Evolutionary conservation across 179 eudicot species (phyloP).

Genomic region (Camellia oleifera): DNA sequence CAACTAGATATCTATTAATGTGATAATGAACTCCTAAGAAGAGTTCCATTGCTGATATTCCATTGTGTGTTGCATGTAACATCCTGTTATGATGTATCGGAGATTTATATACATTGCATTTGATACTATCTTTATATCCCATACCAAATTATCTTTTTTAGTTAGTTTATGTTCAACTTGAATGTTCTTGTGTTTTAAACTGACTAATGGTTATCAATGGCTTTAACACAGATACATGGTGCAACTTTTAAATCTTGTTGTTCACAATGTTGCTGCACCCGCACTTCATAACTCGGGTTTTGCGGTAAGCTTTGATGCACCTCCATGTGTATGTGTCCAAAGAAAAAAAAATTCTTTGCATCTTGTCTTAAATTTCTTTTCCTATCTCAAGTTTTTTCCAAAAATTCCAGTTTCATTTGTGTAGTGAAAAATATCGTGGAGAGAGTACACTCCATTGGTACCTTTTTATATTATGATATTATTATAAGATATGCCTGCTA

Average conservation of each 20-base stretch:
- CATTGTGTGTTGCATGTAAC: not conserved
- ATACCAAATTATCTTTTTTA: not conserved
- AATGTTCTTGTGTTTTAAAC: slow-evolving; percentile 1
- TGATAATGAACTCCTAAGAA: not conserved
- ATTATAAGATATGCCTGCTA: not conserved
- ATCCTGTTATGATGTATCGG: not conserved
- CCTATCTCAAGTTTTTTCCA: not conserved
- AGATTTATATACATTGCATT: not conserved
- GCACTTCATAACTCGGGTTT: slow-evolving; percentile 97
- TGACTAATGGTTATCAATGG: slow-evolving; percentile 11
- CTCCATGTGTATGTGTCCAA: not conserved
- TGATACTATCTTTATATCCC: not conserved
- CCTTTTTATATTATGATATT: not conserved
- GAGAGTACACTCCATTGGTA: not conserved
- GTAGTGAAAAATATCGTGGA: not conserved
- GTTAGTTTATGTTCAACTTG: not conserved
- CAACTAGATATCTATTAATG: not conserved
- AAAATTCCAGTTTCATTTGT: not conserved
- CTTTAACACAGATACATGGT: slow-evolving; percentile 82
- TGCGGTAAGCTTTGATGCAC: slow-evolving; percentile 63
- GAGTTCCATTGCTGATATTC: not conserved
- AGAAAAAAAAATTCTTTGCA: slow-evolving; percentile 5
- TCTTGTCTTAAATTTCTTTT: not conserved
- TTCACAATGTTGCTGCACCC: slow-evolving; percentile 78
- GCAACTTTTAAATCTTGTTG: slow-evolving; percentile 83